Conservation (phyloP, 2,329 filamentous ascomycete species). For the Xylaria sp. region DNA sequence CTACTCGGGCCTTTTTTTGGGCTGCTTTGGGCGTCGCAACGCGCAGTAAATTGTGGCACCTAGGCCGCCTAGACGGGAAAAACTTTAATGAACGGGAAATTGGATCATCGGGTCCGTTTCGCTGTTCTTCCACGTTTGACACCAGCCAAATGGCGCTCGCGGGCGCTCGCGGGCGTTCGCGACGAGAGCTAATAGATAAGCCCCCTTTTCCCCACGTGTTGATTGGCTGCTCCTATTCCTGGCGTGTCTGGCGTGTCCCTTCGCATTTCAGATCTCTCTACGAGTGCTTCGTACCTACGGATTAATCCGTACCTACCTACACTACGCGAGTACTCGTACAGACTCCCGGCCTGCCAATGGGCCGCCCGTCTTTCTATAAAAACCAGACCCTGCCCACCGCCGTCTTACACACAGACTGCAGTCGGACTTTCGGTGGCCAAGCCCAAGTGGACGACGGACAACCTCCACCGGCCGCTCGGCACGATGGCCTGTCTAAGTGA, state of each 20-base stretch:
- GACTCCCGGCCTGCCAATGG: too few species aligned
- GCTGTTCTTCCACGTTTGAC: conserved; percentile 6
- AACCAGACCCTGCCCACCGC: too few species aligned
- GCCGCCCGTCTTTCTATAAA: background rate
- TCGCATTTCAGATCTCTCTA: background rate
- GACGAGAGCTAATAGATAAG: conserved; percentile 14
- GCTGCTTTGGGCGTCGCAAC: background rate
- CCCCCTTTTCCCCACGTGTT: conserved; percentile 20
- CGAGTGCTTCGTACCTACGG: too few species aligned
- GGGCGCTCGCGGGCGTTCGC: background rate
- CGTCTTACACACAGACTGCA: too few species aligned
- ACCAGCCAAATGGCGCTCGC: conserved; percentile 1
- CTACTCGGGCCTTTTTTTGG: background rate
- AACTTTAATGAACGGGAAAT: conserved; percentile 21
- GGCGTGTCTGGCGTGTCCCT: background rate
- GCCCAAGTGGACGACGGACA: background rate
- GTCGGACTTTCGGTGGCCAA: too few species aligned
- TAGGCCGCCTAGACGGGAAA: conserved; percentile 9
- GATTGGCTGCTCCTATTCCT: background rate
- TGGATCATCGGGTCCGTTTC: conserved; percentile 13
- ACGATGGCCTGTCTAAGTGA: background rate
- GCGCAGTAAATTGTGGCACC: background rate
- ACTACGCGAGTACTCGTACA: too few species aligned
- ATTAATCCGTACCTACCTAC: too few species aligned
- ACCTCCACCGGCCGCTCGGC: background rate